These are phyloP conservation scores for Claviceps fusiformis DNA, from an alignment of 2,329 filamentous ascomycete genomes.

Conservation along the genomic window DNA sequence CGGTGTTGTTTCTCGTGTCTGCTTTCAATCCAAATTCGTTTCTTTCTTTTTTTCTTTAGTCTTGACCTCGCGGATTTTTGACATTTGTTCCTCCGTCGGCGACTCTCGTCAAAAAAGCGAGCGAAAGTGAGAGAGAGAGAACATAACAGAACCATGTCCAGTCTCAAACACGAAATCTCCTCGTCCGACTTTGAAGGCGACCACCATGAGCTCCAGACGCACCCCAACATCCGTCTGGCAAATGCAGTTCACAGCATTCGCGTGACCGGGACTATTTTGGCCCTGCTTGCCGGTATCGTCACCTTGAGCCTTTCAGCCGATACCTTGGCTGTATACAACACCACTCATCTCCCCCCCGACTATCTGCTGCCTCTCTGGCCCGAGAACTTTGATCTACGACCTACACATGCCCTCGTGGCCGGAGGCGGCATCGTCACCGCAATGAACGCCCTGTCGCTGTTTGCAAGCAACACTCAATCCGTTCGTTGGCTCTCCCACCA, in stretches of 20 bases:
- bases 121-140: not conserved
- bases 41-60: not conserved
- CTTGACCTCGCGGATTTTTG: not conserved
- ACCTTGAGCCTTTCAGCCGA: conserved; percentile 42
- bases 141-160: conserved; percentile 11
- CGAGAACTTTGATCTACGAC: conserved; percentile 39
- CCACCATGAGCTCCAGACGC: conserved; percentile 20
- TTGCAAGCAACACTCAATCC: conserved; percentile 31
- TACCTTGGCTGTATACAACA: conserved; percentile 39
- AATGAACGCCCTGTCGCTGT: conserved; percentile 33
- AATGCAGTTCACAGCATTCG: conserved; percentile 30
- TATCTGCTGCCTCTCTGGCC: conserved; percentile 46
- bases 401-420: conserved; percentile 40
- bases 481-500: conserved; percentile 21
- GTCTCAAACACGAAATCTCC: conserved; percentile 25
- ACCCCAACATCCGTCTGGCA: conserved; percentile 25
- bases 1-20: not conserved
- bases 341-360: conserved; percentile 33
- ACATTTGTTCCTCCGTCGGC: conserved; percentile 1
- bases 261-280: conserved; percentile 33
- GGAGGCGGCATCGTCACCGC: conserved; percentile 36
- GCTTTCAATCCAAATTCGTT: not conserved
- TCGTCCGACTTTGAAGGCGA: conserved; percentile 37
- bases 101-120: not conserved
- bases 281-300: conserved; percentile 35